Evolutionary conservation across 2,329 filamentous ascomycete species (phyloP).

Genomic region (Curvularia verruculosa): DNA sequence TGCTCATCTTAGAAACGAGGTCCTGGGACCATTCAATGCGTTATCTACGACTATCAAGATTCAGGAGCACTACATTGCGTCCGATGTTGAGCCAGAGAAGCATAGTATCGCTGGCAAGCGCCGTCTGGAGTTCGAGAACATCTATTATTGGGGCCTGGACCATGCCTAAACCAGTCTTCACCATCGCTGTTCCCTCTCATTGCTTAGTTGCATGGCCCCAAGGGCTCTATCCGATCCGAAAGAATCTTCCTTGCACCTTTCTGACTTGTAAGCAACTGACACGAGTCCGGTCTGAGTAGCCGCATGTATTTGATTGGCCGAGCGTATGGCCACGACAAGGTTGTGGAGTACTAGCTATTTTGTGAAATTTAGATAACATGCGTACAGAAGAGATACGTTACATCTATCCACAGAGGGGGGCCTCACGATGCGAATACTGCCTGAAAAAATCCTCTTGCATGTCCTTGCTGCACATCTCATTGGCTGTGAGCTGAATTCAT

Average conservation of each 20-base stretch:
- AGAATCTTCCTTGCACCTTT: background rate
- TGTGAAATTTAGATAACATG: background rate
- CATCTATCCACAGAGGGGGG: background rate
- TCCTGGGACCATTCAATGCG: slow-evolving; percentile 30
- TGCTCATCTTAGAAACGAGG: slow-evolving; percentile 28
- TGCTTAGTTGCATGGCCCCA: background rate
- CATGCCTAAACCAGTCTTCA: slow-evolving; percentile 11
- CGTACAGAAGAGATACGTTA: background rate
- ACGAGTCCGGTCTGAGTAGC: background rate
- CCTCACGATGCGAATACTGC: background rate
- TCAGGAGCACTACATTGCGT: slow-evolving; percentile 36
- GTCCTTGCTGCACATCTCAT: background rate
- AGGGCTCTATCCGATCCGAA: background rate
- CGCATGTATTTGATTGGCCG: background rate
- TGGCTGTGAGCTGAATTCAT: background rate
- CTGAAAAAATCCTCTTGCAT: background rate
- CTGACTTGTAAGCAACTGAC: background rate
- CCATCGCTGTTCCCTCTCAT: background rate
- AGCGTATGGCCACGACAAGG: background rate
- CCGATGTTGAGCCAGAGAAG: slow-evolving; percentile 30
- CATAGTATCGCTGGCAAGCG: slow-evolving; percentile 36
- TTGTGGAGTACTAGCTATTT: background rate
- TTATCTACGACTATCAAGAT: slow-evolving; percentile 31
- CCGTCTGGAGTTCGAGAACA: slow-evolving; percentile 40
- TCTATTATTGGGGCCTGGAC: slow-evolving; percentile 29